Evolutionary conservation across 176 grass and related monocot species (phyloP).

Genomic region (Elymus sibiricus): DNA sequence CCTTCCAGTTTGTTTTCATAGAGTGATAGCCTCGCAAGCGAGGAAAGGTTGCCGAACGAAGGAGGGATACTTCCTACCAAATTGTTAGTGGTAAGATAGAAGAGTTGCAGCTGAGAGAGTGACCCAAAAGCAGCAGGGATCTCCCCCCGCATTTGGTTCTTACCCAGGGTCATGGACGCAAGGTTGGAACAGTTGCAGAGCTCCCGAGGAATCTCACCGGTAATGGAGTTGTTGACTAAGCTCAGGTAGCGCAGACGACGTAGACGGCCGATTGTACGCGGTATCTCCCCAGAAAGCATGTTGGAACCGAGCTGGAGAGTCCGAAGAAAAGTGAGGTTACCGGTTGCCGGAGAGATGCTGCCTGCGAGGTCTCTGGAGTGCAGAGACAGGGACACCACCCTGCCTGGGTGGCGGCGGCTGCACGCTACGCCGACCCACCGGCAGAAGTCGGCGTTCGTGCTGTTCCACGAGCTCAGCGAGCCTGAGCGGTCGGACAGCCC

Average conservation of each 20-base stretch:
- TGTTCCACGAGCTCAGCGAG: slow-evolving; percentile 13
- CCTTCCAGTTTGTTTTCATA: background rate
- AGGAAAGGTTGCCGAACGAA: slow-evolving; percentile 11
- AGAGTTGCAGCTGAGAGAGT: background rate
- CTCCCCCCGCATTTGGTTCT: background rate
- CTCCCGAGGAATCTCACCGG: background rate
- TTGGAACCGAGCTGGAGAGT: background rate
- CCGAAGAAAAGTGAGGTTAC: slow-evolving; percentile 32
- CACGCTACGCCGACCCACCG: slow-evolving; percentile 21
- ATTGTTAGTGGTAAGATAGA: background rate
- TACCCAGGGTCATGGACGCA: background rate
- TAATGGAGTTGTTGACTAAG: background rate
- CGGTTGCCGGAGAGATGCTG: background rate
- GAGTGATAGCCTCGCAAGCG: background rate
- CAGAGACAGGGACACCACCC: background rate
- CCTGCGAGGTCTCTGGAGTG: background rate
- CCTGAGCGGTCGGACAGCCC: background rate
- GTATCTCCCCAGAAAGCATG: background rate
- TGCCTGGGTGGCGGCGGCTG: slow-evolving; percentile 9
- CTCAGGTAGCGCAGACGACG: background rate
- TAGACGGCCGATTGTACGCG: background rate
- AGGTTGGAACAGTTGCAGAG: slow-evolving; percentile 32
- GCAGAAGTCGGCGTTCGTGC: slow-evolving; percentile 1
- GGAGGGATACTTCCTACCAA: background rate
- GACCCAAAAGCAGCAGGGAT: slow-evolving; percentile 1